These are phyloP conservation scores for Tricholoma bakamatsutake DNA, from an alignment of 768 basidiomycete species.

Conservation along the genomic window DNA sequence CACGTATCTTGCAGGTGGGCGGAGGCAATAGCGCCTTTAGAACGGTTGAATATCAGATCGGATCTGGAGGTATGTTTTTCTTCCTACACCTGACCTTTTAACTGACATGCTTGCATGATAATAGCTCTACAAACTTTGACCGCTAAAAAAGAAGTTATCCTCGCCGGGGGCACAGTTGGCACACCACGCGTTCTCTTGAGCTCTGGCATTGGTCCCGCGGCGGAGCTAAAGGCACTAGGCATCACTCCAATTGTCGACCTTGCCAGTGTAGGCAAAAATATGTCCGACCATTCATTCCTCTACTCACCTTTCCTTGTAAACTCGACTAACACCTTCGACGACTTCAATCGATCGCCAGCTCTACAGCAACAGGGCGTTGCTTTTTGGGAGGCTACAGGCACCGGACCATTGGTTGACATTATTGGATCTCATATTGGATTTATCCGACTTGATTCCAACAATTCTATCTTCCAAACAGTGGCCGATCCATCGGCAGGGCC, in stretches of 20 bases:
- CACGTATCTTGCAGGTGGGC: constrained; percentile 5
- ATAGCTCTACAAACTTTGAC: not conserved
- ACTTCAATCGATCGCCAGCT: constrained; percentile 14
- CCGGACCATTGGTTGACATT: constrained; percentile 20
- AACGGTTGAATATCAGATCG: constrained; percentile 1
- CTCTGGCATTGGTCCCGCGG: constrained; percentile 2
- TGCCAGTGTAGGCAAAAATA: not conserved
- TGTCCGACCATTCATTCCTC: constrained; percentile 2
- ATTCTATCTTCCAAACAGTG: constrained; percentile 7
- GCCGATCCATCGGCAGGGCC: constrained; percentile 20
- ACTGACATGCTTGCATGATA: not conserved
- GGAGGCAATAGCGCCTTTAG: not conserved
- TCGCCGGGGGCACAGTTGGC: constrained; percentile 6
- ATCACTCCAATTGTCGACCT: not conserved
- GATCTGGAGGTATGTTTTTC: not conserved
- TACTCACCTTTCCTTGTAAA: not conserved
- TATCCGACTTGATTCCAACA: constrained; percentile 9
- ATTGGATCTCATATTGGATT: constrained; percentile 14
- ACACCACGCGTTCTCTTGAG: constrained; percentile 4
- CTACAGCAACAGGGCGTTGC: constrained; percentile 5
- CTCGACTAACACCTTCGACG: constrained; percentile 10
- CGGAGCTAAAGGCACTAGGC: not conserved
- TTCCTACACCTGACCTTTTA: not conserved
- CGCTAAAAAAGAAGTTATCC: constrained; percentile 6
- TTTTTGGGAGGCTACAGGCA: constrained; percentile 18